Base-by-base conservation (phyloP, 352 stramenopile genomes). In the Poterioochromonas sp. region DNA sequence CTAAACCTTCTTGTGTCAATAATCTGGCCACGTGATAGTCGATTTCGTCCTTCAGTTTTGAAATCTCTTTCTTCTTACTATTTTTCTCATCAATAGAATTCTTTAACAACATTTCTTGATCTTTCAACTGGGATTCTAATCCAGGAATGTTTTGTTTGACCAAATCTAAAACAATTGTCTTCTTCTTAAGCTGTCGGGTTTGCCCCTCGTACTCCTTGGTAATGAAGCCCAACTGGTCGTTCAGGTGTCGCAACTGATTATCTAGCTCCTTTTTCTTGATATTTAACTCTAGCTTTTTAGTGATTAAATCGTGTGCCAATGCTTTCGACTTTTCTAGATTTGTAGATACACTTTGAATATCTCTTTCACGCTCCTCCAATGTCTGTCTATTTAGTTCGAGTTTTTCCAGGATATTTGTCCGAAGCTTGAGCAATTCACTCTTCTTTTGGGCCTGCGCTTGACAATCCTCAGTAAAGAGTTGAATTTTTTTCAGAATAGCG, bases 41-140 rank as follows among this genome's bases (percentile, higher is more conserved):
- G 0, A 96, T 87, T 69, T 97, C 90, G 79, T 95, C 87, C 81
- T 94, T 93, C 34, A 95, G 80, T n/a, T 91, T 85, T 20, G 87
- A 65, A 68, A 93, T 85, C 41, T 88, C 22, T 53, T 79, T 79
- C 0, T 81, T 81, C 70, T 89, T 85, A 41, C 87, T 84, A 43
- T 87, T 87, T 82, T 93, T 94, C 60, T 95, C 88, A 1, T 78
- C 76, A 34, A 83, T 63, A 1, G 26, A 78, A 35, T 29, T 18
- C 44, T 76, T 79, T 44, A 80, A 39, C 69, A 35, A 11, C 1
- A 47, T n/a, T 51, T 65, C 41, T 51, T 81, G 60, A 32, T 74
- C 34, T 22, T 64, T 53, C 77, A 94, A 83, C 79, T 93, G 85
- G 22, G 88, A 81, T 54, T 88, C 84, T 40, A 94, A 82, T 76